Percentiles rank a stretch among this genome's conserved stretches.
Evolutionary conservation across 768 basidiomycete species (phyloP).

Genomic region (Rhizopogon vesiculosus): DNA sequence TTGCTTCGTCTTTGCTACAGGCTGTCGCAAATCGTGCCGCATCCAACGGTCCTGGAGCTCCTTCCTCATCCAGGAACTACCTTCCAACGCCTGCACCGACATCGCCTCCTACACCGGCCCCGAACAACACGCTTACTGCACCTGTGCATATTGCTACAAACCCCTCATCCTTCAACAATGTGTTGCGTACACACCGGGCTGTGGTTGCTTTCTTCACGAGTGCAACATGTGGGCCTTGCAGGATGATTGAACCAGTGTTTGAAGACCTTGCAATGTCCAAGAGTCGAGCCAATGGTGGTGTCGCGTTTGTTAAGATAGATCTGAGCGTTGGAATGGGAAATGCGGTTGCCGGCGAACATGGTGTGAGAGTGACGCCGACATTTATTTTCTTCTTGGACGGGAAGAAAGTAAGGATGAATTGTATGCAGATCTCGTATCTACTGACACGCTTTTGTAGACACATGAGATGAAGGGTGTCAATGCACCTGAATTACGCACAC

Average conservation of each 20-base stretch:
- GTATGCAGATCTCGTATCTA: not conserved
- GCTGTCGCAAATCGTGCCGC: constrained; percentile 51
- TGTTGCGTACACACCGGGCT: constrained; percentile 62
- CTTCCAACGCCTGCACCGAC: constrained; percentile 15
- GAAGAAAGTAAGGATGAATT: constrained; percentile 45
- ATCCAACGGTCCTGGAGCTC: constrained; percentile 11
- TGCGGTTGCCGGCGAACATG: constrained; percentile 56
- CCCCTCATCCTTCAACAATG: constrained; percentile 60
- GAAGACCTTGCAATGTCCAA: constrained; percentile 71
- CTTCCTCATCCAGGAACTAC: constrained; percentile 10
- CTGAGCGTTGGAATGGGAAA: constrained; percentile 62
- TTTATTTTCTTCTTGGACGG: constrained; percentile 86
- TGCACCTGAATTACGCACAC: constrained; percentile 61
- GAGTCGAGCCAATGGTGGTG: constrained; percentile 37
- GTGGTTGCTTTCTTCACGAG: constrained; percentile 83
- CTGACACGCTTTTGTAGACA: constrained; percentile 34
- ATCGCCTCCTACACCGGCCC: constrained; percentile 20
- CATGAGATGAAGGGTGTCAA: constrained; percentile 73
- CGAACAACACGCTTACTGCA: constrained; percentile 46
- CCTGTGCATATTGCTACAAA: constrained; percentile 75
- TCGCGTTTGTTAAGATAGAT: constrained; percentile 85
- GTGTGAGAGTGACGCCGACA: constrained; percentile 77
- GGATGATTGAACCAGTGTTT: constrained; percentile 80
- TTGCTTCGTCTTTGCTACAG: constrained; percentile 51
- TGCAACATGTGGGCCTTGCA: constrained; percentile 71